A percentile compares a stretch with the other conserved stretches of the same genome.
Conservation (phyloP, 805 yeast species). For the Ogataea wickerhamii region DNA sequence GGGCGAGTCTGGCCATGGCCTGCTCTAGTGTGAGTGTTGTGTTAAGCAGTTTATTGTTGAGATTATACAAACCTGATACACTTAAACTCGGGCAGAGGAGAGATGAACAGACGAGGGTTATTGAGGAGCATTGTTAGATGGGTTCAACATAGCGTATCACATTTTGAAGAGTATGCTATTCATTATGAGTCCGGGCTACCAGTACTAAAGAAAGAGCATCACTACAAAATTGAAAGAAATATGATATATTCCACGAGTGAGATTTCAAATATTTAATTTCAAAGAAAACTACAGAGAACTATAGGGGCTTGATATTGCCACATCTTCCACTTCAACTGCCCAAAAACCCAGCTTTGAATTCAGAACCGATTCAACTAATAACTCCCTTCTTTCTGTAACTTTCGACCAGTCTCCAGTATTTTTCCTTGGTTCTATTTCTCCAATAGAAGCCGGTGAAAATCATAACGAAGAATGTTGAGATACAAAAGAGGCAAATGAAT, state of each 20-base stretch:
- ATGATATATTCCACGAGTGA: too few relatives aligned
- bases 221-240: too few relatives aligned
- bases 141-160: too few relatives aligned
- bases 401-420: slow-evolving; percentile 35
- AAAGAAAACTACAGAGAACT: too few relatives aligned
- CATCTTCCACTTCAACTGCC: too few relatives aligned
- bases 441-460: slow-evolving; percentile 34
- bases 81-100: neutral
- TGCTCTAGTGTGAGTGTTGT: slow-evolving; percentile 56
- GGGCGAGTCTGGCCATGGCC: slow-evolving; percentile 71
- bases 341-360: too few relatives aligned
- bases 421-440: slow-evolving; percentile 33
- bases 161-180: too few relatives aligned
- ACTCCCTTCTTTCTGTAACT: slow-evolving; percentile 24
- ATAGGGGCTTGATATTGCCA: too few relatives aligned
- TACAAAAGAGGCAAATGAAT: slow-evolving; percentile 45
- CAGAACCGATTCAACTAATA: slow-evolving; percentile 1
- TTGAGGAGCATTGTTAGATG: neutral
- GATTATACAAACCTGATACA: slow-evolving; percentile 40
- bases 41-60: slow-evolving; percentile 47
- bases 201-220: too few relatives aligned
- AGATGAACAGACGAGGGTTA: neutral
- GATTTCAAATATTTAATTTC: too few relatives aligned
- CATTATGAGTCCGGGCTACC: too few relatives aligned
- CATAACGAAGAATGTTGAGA: slow-evolving; percentile 43